Conservation (phyloP, 2,329 filamentous ascomycete species). For the Seiridium cupressi region DNA sequence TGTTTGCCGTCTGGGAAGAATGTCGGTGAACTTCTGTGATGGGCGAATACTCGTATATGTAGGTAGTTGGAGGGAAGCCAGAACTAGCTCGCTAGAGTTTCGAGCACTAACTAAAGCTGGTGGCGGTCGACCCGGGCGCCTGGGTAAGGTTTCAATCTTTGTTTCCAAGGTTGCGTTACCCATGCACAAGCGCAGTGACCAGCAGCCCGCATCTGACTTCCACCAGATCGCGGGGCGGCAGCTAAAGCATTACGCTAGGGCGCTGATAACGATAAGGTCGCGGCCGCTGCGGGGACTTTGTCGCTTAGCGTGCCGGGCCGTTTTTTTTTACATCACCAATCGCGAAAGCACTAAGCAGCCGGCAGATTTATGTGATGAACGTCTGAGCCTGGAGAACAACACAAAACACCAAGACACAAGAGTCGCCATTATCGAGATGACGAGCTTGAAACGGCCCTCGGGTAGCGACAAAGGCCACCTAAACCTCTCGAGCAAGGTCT, state of each 20-base stretch:
- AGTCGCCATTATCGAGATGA: conserved; percentile 45
- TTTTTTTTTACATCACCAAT: conserved; percentile 1
- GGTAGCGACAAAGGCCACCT: conserved; percentile 55
- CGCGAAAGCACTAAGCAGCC: not conserved
- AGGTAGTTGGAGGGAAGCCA: not conserved
- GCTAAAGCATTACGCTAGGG: not conserved
- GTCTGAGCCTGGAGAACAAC: not conserved
- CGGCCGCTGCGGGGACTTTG: not conserved
- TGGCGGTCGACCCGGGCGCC: not conserved
- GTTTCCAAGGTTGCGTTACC: not conserved
- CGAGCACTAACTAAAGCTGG: not conserved
- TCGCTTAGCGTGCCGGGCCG: conserved; percentile 3
- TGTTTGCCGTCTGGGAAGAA: no score
- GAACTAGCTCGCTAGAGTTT: not conserved
- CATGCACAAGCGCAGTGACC: not conserved
- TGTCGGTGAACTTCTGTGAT: no score
- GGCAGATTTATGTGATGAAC: not conserved
- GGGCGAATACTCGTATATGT: no score
- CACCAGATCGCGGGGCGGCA: conserved; percentile 2
- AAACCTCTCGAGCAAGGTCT: conserved; percentile 92
- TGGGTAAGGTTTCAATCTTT: not conserved
- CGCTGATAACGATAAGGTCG: conserved; percentile 9
- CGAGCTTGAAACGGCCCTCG: conserved; percentile 61
- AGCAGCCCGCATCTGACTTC: not conserved
- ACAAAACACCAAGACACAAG: not conserved